These are phyloP conservation scores for Klebsormidium nitens DNA, from an alignment of 139 green algal species.

Conservation along the genomic window DNA sequence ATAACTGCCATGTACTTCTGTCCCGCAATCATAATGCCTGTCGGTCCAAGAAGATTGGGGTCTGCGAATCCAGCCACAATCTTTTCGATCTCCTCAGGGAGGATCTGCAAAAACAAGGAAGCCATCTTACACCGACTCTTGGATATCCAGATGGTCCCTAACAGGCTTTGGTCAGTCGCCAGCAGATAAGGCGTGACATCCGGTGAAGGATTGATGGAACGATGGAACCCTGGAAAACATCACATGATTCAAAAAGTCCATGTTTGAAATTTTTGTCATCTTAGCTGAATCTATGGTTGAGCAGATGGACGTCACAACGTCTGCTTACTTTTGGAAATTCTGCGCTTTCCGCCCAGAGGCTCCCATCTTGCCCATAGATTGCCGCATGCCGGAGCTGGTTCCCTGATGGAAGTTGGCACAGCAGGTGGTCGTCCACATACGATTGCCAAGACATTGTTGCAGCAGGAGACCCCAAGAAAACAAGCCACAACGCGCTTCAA, in stretches of 20 bases:
- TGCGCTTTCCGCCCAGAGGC: constrained; percentile 33
- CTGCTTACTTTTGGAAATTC: constrained; percentile 38
- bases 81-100: constrained; percentile 1
- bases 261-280: too few species aligned
- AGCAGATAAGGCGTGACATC: too few species aligned
- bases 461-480: too few species aligned
- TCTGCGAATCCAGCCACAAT: constrained; percentile 25
- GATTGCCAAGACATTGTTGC: constrained; percentile 41
- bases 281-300: too few species aligned
- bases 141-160: too few species aligned
- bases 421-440: constrained; percentile 44
- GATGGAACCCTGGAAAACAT: too few species aligned
- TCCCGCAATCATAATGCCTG: constrained; percentile 10
- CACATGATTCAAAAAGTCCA: too few species aligned
- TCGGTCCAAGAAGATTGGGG: neutral
- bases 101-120: constrained; percentile 28
- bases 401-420: constrained; percentile 27
- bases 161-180: too few species aligned
- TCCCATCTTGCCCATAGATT: constrained; percentile 33
- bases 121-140: constrained; percentile 1
- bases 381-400: constrained; percentile 18
- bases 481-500: too few species aligned
- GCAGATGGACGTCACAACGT: too few species aligned
- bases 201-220: too few species aligned
- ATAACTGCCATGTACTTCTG: constrained; percentile 40